phyloP scores from a whole-genome alignment of 352 stramenopile species.

The Saprolegnia diclina region DNA sequence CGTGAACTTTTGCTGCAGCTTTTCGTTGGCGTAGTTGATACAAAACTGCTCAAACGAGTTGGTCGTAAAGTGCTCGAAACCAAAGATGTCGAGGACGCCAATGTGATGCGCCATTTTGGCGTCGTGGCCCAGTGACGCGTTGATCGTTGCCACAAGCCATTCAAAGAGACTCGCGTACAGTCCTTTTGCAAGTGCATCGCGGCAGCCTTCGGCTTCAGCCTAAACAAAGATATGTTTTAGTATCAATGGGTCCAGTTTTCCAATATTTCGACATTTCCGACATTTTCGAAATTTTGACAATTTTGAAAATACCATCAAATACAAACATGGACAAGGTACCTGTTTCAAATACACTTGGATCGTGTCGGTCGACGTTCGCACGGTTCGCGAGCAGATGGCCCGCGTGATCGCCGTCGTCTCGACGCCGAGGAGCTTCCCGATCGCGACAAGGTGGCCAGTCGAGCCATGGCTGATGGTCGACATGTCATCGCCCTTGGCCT shows the following conservation, averaged over 20 bases:
- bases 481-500: conserved; percentile 69
- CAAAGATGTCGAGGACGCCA: conserved; percentile 98
- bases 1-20: conserved; percentile 86
- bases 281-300: too few species aligned
- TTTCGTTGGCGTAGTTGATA: conserved; percentile 82
- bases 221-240: conserved; percentile 31
- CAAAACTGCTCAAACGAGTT: conserved; percentile 87
- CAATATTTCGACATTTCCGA: background rate
- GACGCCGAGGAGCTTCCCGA: conserved; percentile 87
- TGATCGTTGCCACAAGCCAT: conserved; percentile 89
- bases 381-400: conserved; percentile 87
- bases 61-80: conserved; percentile 97
- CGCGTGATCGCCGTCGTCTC: conserved; percentile 84
- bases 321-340: background rate
- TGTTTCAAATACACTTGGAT: conserved; percentile 42
- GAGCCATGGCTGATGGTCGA: conserved; percentile 40
- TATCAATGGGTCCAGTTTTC: too few species aligned
- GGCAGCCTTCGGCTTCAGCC: conserved; percentile 67
- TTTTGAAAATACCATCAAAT: too few species aligned
- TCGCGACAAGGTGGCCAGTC: conserved; percentile 41
- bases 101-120: conserved; percentile 80
- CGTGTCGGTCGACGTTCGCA: conserved; percentile 59
- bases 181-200: conserved; percentile 90
- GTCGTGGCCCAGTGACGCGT: conserved; percentile 78
- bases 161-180: conserved; percentile 92